Evolutionary conservation across 768 basidiomycete species (phyloP), one percentile per base, ranked within the genome.

Genomic region (Termitomyces sp.): DNA sequence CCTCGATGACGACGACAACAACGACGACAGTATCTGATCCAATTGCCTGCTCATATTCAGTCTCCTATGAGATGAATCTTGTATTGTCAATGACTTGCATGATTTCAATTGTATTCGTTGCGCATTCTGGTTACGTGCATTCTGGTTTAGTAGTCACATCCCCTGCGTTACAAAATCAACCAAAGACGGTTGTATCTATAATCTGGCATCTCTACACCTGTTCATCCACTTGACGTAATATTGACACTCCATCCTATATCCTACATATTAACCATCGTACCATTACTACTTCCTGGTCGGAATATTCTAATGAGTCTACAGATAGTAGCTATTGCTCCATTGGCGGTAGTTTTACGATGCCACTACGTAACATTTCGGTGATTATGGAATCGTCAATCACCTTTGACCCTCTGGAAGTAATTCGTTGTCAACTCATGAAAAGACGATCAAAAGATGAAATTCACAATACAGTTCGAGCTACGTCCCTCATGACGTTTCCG

Each of bases 401-500:
- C 41, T 66, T 72, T 24, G 67, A 63, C 18, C 85, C 85, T 54
- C 87, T 89, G 59, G 1, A 55, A 62, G 45, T 51, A 51, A 41
- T 34, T 13, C 2, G 15, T 15, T 48, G 29, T 48, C 57, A 61
- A 55, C 63, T 37, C 6, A 51, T 22, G 37, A 37, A 51, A n/a
- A 39, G 31, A 51, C 20, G 28, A n/a, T 45, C 33, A 42, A 42
- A 42, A 59, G 33, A 52, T 41, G 26, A 36, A 49, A 76, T 87
- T 65, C 63, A 93, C 90, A 88, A 64, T 24, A 90, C 74, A 8
- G 73, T 68, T 55, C 70, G 74, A 16, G 84, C 87, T 48, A 84
- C 87, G 7, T 86, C 82, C 46, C 79, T 75, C 72, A 97, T 77
- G 36, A 96, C 81, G n/a, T 71, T 69, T 7, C 94, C 90, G 47